Evolutionary conservation across 2,329 filamentous ascomycete genomes (phyloP), one percentile per base, ranked within the genome.

Genomic region (Pezicula carpinea): DNA sequence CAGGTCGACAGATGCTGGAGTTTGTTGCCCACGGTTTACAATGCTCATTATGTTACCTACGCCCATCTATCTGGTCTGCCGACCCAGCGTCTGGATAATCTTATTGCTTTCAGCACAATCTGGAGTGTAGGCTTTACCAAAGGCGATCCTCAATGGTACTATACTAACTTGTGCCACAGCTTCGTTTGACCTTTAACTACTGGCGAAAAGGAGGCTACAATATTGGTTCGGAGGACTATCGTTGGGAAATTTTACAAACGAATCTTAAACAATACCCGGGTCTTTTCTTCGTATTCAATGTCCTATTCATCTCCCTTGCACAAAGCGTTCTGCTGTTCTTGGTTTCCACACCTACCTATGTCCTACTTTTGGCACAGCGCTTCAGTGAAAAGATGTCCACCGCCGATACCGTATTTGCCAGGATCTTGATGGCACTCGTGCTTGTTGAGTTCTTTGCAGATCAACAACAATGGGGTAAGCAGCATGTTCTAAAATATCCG

Each of bases 1-100:
- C 93, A 99, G 69, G 85, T 99, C 35, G 93, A 99, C 66, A 82
- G 93, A 41, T 71, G 85, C 58, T 99, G 93, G 93, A 93, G 89
- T 63, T 75, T 99, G 51, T 70, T 99, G 43, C 93, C 93, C 1
- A 85, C 88, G 6, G 62, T 96, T 43, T 97, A 95, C 68, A 86
- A 93, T 63, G 77, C 82, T 5, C 91, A 99, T 67, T 93, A 88
- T 63, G 79, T 82, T 32, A 59, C 82, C n/a, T 99, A 91, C 84
- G 86, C 90, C 34, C 85, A 87, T 57, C 60, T 92, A 52, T 79
- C 83, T 36, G 86, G 84, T 1, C 62, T 96, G 1, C 77, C 83
- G 5, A 85, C 85, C 13, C 71, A 78, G 46, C 80, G 85, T 41
- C 65, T 96, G 36, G 85, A 95, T 59, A 80, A 85, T 34, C 73